Evolutionary conservation across 1,139 yeast genomes (phyloP), one percentile per base, ranked within the genome.

Genomic region (Suhomyces choctaworum): DNA sequence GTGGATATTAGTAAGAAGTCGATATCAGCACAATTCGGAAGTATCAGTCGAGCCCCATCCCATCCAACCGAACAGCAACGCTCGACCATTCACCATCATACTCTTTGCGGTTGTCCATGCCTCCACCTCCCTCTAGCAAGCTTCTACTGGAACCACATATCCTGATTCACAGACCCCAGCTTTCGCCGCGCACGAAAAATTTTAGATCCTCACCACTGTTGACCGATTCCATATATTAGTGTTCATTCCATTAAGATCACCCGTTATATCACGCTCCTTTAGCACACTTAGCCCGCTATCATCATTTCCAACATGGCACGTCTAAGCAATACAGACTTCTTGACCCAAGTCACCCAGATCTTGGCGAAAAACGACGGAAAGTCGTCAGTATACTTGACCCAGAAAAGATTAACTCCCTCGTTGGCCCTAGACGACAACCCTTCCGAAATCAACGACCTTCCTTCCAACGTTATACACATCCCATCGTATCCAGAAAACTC

Each of bases 381-480:
- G 37, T 62, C 70, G 3, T 66, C 74, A 6, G 64, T 70, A 9
- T 69, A 69, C 47, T 45, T 70, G 33, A 66, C 73, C 4, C 76
- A 70, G 42, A 70, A 70, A 42, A 52, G 76, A 42, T 55, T 70
- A 32, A 32, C 58, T 0, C 49, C 62, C 5, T 48, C 61, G 2
- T 44, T 64, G 36, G 61, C 58, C 19, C 29, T 50, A 20, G 47
- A 46, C 24, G 47, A 46, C 24, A 52, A 50, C 28, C 21, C 29
- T 16, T 21, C 37, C 14, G 40, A 32, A 22, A 42, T 55, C 31
- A 47, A 43, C 31, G 75, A 70, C 46, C 58, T 68, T 41, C 49
- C 75, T 11, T 54, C 70, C 20, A 66, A 67, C 42, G 74, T 68
- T 11, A 50, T 64, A 7, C 44, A 47, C 4, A 49, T 49, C 31